Evolutionary conservation across 1,139 yeast species (phyloP), one percentile per base, ranked within the genome.

Genomic region (Hyphopichia fennica): DNA sequence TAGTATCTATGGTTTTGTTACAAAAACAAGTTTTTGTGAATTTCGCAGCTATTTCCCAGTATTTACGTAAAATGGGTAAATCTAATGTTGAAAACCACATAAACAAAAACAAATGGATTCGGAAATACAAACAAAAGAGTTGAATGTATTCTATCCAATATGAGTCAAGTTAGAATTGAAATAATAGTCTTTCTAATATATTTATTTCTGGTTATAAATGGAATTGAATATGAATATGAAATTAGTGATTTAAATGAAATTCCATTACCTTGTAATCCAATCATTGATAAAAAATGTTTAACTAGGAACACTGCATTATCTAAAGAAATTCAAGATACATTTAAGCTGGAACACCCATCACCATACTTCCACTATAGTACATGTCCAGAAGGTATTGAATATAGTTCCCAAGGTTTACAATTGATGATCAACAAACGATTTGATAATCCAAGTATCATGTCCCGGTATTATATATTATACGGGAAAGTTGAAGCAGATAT

Each of bases 401-500:
- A 48, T 40, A 42, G 45, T 32, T 29, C 39, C 3, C 11, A 19
- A 14, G 57, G 57, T 3, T 40, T 57, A 37, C 40, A 46, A 33
- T 40, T 68, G 40, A 52, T 56, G 2, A 53, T 68, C 20, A 37
- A 36, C 9, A 48, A 66, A 31, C 51, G 70, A 8, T 60, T 53
- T 44, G 77, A 74, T 37, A 70, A 72, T 41, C 79, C 79, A 1
- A 56, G 67, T 6, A 46, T 72, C 11, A 54, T 47, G 19, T 69
- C 77, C 16, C 56, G 59, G 13, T 69, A 65, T 42, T 69, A 67
- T 48, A 60, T 75, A 11, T 50, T 68, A 46, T 68, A 67, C 48
- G 80, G 79, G 3, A 65, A 62, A 42, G 75, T 67, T 2, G 75
- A 69, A 46, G 73, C 67, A 19, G 72, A 67, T 22, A 56, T 72